Evolutionary conservation across 2,329 filamentous ascomycete species (phyloP).

Genomic region (Talaromyces sp.): DNA sequence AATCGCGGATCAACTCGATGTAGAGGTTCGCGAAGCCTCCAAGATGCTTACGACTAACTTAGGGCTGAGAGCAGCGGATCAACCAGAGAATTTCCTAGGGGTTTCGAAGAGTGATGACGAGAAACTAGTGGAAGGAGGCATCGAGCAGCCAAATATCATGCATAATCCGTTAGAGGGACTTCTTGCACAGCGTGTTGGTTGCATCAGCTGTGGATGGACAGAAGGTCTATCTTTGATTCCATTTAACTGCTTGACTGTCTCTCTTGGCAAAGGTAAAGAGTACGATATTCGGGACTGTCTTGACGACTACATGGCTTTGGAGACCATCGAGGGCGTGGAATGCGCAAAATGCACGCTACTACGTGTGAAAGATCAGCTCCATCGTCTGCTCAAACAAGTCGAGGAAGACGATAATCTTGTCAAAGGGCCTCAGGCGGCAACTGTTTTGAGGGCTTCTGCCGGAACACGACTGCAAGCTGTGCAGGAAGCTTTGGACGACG

Average conservation of each 20-base stretch:
- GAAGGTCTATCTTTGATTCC: constrained; percentile 87
- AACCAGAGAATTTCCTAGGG: constrained; percentile 35
- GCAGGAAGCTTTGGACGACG: constrained; percentile 69
- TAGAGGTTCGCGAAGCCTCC: constrained; percentile 62
- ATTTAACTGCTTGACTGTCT: constrained; percentile 90
- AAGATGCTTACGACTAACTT: constrained; percentile 45
- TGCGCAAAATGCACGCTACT: constrained; percentile 87
- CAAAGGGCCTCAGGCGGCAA: constrained; percentile 26
- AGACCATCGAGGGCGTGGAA: constrained; percentile 83
- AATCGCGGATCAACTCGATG: constrained; percentile 79
- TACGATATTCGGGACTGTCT: constrained; percentile 77
- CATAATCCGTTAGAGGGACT: constrained; percentile 84
- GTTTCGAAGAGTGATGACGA: constrained; percentile 23
- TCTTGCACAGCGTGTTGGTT: constrained; percentile 83
- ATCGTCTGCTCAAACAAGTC: constrained; percentile 44
- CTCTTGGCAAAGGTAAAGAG: constrained; percentile 63
- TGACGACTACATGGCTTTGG: constrained; percentile 79
- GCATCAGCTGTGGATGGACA: constrained; percentile 78
- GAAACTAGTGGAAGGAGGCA: constrained; percentile 15
- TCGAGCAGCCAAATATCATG: constrained; percentile 32
- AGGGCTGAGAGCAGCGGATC: constrained; percentile 41
- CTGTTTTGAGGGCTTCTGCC: constrained; percentile 42
- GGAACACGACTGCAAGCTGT: constrained; percentile 63
- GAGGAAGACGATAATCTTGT: constrained; percentile 39
- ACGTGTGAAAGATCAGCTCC: constrained; percentile 53